phyloP scores from a whole-genome alignment of 306 rosid genomes.

The Arachis hypogaea region DNA sequence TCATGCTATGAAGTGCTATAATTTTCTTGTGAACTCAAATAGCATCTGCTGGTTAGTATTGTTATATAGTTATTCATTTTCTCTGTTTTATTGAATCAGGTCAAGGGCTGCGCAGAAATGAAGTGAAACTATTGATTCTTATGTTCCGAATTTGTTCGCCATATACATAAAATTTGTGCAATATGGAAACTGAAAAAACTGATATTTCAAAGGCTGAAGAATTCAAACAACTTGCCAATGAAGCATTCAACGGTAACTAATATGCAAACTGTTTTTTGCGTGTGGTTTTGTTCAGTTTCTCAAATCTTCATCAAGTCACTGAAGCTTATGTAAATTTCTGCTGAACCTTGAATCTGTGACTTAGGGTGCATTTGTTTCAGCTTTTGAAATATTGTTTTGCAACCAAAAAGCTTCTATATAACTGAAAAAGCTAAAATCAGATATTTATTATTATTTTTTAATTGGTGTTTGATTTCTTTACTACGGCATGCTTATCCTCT shows the following conservation, averaged over 20 bases:
- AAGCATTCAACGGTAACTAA: slow-evolving; percentile 76
- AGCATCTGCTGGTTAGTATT: not conserved
- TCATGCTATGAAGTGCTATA: not conserved
- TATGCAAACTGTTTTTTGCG: slow-evolving; percentile 14
- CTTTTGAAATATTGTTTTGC: too few relatives aligned
- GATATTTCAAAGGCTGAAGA: slow-evolving; percentile 72
- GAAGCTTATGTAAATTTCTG: slow-evolving; percentile 9
- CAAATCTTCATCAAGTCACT: slow-evolving; percentile 5
- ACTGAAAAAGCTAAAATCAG: too few relatives aligned
- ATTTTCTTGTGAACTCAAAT: slow-evolving; percentile 5
- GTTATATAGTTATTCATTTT: slow-evolving; percentile 22
- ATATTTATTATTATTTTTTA: not conserved
- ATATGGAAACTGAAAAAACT: slow-evolving; percentile 66
- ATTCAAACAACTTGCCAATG: slow-evolving; percentile 76
- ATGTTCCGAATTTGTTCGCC: slow-evolving; percentile 42
- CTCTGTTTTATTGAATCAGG: slow-evolving; percentile 38
- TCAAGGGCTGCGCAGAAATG: slow-evolving; percentile 30
- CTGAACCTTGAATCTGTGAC: slow-evolving; percentile 24
- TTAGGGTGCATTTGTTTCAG: not conserved
- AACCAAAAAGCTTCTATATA: too few relatives aligned
- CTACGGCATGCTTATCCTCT: slow-evolving; percentile 40
- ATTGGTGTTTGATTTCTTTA: slow-evolving; percentile 25
- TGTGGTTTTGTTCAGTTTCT: slow-evolving; percentile 24
- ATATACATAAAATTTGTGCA: slow-evolving; percentile 40
- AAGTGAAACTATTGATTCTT: slow-evolving; percentile 37